These are phyloP conservation scores for Candida sp. DNA, from an alignment of 1,139 yeast genomes.

Conservation along the genomic window DNA sequence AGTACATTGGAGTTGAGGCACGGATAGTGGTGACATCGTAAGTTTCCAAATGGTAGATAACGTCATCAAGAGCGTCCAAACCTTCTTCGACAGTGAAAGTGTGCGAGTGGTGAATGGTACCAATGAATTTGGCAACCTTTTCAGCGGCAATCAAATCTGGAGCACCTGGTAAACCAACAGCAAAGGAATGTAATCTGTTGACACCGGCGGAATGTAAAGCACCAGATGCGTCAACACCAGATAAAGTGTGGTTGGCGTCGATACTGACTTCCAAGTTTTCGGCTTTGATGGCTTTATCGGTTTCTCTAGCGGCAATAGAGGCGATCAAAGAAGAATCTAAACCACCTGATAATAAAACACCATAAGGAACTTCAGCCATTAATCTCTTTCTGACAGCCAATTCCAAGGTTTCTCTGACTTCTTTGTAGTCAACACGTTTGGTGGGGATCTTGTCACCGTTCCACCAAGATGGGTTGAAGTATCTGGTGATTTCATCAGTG, in stretches of 20 bases:
- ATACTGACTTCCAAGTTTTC: constrained; percentile 37
- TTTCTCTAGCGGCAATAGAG: constrained; percentile 94
- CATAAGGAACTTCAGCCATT: constrained; percentile 99
- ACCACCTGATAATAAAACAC: constrained; percentile 96
- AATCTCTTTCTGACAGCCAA: constrained; percentile 97
- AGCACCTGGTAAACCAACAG: constrained; percentile 96
- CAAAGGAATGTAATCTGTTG: constrained; percentile 90
- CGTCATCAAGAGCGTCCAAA: constrained; percentile 91
- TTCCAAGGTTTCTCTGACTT: constrained; percentile 79
- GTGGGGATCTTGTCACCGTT: constrained; percentile 73
- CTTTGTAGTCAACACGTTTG: constrained; percentile 65
- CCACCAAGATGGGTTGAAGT: constrained; percentile 94
- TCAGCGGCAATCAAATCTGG: constrained; percentile 97
- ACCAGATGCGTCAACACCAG: constrained; percentile 92
- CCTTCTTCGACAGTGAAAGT: constrained; percentile 97
- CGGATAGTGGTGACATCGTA: constrained; percentile 98
- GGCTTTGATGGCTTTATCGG: constrained; percentile 67
- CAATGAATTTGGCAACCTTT: constrained; percentile 93
- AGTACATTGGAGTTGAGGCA: constrained; percentile 99
- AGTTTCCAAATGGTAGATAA: constrained; percentile 93
- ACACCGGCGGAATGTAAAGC: constrained; percentile 74
- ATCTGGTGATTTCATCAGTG: constrained; percentile 81
- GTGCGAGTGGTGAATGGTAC: constrained; percentile 96
- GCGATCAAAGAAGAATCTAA: constrained; percentile 96
- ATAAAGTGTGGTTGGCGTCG: constrained; percentile 60